phyloP scores from a whole-genome alignment of 2,329 filamentous ascomycete genomes.

The Paraphaeosphaeria sporulosa region DNA sequence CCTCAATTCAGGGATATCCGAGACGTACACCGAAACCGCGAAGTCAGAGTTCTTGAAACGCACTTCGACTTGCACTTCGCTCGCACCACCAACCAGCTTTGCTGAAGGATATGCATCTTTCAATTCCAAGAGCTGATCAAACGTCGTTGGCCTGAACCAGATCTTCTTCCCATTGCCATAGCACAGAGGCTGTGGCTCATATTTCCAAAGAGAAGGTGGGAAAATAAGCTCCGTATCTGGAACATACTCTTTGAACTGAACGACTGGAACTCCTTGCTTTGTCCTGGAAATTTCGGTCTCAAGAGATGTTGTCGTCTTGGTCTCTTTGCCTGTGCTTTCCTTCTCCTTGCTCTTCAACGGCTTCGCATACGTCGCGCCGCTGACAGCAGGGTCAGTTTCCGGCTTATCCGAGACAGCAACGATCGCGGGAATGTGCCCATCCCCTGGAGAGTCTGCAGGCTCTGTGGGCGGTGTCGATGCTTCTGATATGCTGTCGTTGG shows the following conservation, averaged over 20 bases:
- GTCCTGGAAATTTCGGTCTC: constrained; percentile 62
- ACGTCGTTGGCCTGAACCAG: constrained; percentile 88
- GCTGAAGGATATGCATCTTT: constrained; percentile 85
- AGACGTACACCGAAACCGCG: constrained; percentile 86
- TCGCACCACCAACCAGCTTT: constrained; percentile 93
- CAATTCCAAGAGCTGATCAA: constrained; percentile 86
- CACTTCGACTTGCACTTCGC: constrained; percentile 95
- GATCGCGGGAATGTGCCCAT: constrained; percentile 37
- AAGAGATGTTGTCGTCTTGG: constrained; percentile 54
- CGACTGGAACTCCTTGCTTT: constrained; percentile 58
- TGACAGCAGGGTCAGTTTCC: constrained; percentile 32
- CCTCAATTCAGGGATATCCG: constrained; percentile 87
- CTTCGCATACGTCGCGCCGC: constrained; percentile 42
- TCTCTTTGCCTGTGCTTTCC: constrained; percentile 51
- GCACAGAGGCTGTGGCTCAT: constrained; percentile 78
- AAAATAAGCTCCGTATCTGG: constrained; percentile 94
- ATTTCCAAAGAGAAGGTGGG: constrained; percentile 80
- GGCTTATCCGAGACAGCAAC: constrained; percentile 30
- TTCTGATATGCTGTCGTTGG: constrained; percentile 33
- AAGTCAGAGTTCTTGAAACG: constrained; percentile 96
- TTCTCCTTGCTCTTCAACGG: constrained; percentile 47
- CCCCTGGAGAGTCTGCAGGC: constrained; percentile 32
- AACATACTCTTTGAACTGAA: constrained; percentile 85
- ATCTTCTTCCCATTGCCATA: constrained; percentile 93
- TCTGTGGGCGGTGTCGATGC: constrained; percentile 42